phyloP scores from a whole-genome alignment of 768 basidiomycete species.

The Arthromyces matolae region DNA sequence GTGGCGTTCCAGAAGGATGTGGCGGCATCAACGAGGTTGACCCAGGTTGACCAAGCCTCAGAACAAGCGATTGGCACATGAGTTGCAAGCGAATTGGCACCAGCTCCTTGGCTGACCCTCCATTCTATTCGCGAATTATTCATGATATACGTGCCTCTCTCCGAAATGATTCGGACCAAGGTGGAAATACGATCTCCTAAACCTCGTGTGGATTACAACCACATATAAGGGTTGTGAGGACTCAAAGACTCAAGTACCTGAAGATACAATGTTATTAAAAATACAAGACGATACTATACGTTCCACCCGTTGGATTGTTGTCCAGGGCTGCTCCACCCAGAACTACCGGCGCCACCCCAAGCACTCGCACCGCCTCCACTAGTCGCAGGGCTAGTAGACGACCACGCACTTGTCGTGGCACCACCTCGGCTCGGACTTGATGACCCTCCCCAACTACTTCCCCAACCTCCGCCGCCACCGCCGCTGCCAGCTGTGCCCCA shows the following conservation, averaged over 20 bases:
- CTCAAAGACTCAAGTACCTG: not conserved
- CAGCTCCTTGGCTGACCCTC: too few species aligned
- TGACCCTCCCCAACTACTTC: slow-evolving; percentile 23
- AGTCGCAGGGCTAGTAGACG: slow-evolving; percentile 21
- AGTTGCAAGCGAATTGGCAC: too few species aligned
- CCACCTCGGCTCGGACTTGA: slow-evolving; percentile 25
- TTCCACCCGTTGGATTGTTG: slow-evolving; percentile 57
- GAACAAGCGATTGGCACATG: too few species aligned
- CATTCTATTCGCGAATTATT: too few species aligned
- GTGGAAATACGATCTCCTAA: too few species aligned
- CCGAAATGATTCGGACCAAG: too few species aligned
- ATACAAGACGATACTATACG: slow-evolving; percentile 21
- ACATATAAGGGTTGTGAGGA: not conserved
- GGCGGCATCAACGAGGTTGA: too few species aligned
- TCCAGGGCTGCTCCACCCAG: slow-evolving; percentile 49
- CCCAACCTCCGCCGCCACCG: slow-evolving; percentile 13
- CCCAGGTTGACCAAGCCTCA: too few species aligned
- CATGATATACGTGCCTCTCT: too few species aligned
- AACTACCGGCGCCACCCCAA: slow-evolving; percentile 34
- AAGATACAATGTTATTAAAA: not conserved
- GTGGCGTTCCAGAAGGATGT: too few species aligned
- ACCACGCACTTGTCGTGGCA: slow-evolving; percentile 23
- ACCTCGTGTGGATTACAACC: too few species aligned
- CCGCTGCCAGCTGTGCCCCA: slow-evolving; percentile 20
- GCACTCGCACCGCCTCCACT: slow-evolving; percentile 20